phyloP scores from a whole-genome alignment of 805 yeast species.

The Starmerella scarabaei region DNA sequence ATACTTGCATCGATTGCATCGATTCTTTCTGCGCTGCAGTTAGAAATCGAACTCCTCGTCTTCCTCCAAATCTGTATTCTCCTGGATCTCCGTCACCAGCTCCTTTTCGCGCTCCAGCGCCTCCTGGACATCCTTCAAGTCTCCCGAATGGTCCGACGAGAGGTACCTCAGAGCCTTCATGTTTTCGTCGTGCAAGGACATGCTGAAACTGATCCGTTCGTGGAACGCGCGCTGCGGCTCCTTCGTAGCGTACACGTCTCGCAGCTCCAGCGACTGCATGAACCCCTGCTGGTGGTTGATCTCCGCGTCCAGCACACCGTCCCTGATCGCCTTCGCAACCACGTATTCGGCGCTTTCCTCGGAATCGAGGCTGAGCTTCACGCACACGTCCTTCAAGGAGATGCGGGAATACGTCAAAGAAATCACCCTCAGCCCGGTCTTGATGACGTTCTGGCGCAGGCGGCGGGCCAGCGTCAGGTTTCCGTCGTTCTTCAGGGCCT shows the following conservation, averaged over 20 bases:
- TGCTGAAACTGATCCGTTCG: conserved; percentile 87
- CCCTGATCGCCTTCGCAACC: conserved; percentile 91
- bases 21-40: no score
- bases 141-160: conserved; percentile 36
- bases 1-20: no score
- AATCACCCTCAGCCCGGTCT: conserved; percentile 90
- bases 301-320: conserved; percentile 91
- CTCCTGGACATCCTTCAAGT: conserved; percentile 40
- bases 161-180: conserved; percentile 95
- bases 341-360: conserved; percentile 96
- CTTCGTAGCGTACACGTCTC: conserved; percentile 74
- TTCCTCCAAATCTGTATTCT: conserved; percentile 32
- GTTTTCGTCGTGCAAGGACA: conserved; percentile 77
- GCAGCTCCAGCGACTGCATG: conserved; percentile 78
- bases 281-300: conserved; percentile 82
- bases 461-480: conserved; percentile 75
- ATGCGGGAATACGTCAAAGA: conserved; percentile 83
- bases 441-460: conserved; percentile 90
- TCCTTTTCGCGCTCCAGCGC: conserved; percentile 45
- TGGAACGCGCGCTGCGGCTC: conserved; percentile 81
- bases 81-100: conserved; percentile 34
- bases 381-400: conserved; percentile 84
- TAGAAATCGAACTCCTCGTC: conserved; percentile 31
- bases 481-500: conserved; percentile 55
- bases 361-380: conserved; percentile 78